Evolutionary conservation across 2,329 filamentous ascomycete species (phyloP), one percentile per base, ranked within the genome.

Genomic region (Fusarium avenaceum): DNA sequence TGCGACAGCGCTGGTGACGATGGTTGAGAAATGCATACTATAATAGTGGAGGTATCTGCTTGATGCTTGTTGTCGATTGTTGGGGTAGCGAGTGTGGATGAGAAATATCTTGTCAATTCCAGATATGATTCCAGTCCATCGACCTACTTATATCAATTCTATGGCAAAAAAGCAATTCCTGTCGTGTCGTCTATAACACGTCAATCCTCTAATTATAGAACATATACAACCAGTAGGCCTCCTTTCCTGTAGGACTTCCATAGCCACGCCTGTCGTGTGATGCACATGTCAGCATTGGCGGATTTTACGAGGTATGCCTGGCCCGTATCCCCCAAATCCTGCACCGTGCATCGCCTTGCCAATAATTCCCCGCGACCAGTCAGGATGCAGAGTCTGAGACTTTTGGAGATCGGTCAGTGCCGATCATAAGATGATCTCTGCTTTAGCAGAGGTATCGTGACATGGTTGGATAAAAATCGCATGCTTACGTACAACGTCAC

Each of bases 221-320:
- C 32, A 39, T 5, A 4, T 6, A 33, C 30, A 33, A 15, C 13
- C 17, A 45, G 15, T n/a, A 24, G 39, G 24, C 48, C 44, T 44
- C 63, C 28, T 24, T 30, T n/a, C 9, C 17, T n/a, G 42, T 22
- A 40, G 24, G n/a, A 33, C 9, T n/a, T 7, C 14, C 11, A 28
- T 45, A 38, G 26, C 19, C 26, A 42, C 26, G 26, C 20, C 20
- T 38, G 60, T 44, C 20, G 42, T 56, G 45, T 61, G 54, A 61
- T 48, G 38, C 49, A 20, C n/a, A 24, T 67, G 62, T 62, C 45
- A 65, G 62, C 63, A 69, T 57, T 57, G 35, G 54, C 5, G 33
- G 30, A 48, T 17, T 48, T 45, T 54, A 60, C 43, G 53, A 60
- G 44, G 35, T 14, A n/a, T 46, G 26, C 56, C 42, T 57, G 53